phyloP scores from a whole-genome alignment of 2,329 filamentous ascomycete species.

The Exserohilum turcica region DNA sequence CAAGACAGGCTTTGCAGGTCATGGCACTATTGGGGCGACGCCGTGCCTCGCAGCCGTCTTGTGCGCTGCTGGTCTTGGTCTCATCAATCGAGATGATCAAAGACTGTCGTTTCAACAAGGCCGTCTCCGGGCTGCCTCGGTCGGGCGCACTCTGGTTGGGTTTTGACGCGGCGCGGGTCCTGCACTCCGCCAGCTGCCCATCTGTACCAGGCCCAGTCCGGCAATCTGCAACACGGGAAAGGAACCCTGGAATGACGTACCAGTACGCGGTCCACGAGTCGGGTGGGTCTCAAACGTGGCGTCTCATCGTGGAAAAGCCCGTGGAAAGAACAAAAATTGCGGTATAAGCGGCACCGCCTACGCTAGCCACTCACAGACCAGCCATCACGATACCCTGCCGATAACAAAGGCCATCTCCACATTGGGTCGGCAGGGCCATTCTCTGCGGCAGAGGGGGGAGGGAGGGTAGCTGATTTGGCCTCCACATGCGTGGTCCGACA shows the following conservation, averaged over 20 bases:
- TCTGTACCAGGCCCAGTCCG: constrained; percentile 40
- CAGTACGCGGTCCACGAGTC: constrained; percentile 40
- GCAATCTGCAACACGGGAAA: constrained; percentile 44
- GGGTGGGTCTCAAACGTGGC: constrained; percentile 46
- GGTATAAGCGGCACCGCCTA: constrained; percentile 29
- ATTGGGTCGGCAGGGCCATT: constrained; percentile 7
- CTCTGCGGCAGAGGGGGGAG: background rate
- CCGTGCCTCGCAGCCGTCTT: constrained; percentile 19
- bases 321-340: constrained; percentile 29
- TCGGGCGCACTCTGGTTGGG: constrained; percentile 15
- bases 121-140: constrained; percentile 7
- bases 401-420: constrained; percentile 19
- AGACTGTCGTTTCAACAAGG: constrained; percentile 34
- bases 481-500: constrained; percentile 12
- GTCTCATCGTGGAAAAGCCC: constrained; percentile 33
- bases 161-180: constrained; percentile 14
- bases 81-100: constrained; percentile 35
- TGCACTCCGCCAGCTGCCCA: constrained; percentile 18
- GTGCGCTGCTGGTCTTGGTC: constrained; percentile 19
- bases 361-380: constrained; percentile 13
- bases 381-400: constrained; percentile 21
- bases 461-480: background rate
- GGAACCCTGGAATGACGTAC: constrained; percentile 44
- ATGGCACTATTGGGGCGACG: constrained; percentile 18
- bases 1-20: constrained; percentile 15